Conservation (phyloP, 129 eudicot genomes). For the Chrysanthemum makinoi region DNA sequence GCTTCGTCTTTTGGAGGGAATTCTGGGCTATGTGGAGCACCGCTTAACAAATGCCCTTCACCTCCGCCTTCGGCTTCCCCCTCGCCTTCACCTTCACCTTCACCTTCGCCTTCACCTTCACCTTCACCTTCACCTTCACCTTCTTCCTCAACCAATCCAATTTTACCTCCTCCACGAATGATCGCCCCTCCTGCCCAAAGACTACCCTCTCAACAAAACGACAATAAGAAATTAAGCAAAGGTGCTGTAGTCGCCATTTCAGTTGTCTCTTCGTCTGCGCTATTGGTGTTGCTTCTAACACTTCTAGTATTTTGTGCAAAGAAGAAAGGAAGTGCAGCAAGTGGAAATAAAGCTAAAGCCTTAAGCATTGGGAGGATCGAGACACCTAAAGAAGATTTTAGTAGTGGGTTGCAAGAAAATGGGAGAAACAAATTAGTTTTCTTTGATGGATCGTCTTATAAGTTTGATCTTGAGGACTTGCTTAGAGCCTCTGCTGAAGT, state of each 20-base stretch:
- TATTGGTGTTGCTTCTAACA: slow-evolving; percentile 36
- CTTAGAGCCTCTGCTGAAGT: slow-evolving; percentile 96
- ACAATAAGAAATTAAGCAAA: slow-evolving; percentile 42
- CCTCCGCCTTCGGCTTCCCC: slow-evolving; percentile 38
- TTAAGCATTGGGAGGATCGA: slow-evolving; percentile 41
- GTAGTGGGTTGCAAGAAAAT: slow-evolving; percentile 66
- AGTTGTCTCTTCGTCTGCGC: slow-evolving; percentile 44
- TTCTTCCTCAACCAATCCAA: slow-evolving; percentile 20
- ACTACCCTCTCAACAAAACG: slow-evolving; percentile 32
- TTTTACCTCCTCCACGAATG: slow-evolving; percentile 41
- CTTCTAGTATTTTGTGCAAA: slow-evolving; percentile 36
- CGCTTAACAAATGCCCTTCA: slow-evolving; percentile 50
- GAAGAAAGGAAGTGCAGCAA: slow-evolving; percentile 35
- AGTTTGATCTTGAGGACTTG: slow-evolving; percentile 88
- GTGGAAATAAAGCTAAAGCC: slow-evolving; percentile 39
- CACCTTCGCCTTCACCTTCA: slow-evolving; percentile 27
- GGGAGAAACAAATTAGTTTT: slow-evolving; percentile 73
- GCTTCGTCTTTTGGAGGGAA: slow-evolving; percentile 73
- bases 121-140: slow-evolving; percentile 33
- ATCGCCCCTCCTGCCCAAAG: slow-evolving; percentile 36
- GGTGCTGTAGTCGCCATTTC: slow-evolving; percentile 58
- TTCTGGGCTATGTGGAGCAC: slow-evolving; percentile 65
- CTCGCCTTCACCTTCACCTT: slow-evolving; percentile 28
- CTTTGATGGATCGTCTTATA: slow-evolving; percentile 48
- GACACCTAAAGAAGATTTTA: slow-evolving; percentile 60